Percentiles rank a stretch among this genome's conserved stretches.
These are phyloP conservation scores for Kwoniella sp. DNA, from an alignment of 768 basidiomycete species.

Conservation along the genomic window DNA sequence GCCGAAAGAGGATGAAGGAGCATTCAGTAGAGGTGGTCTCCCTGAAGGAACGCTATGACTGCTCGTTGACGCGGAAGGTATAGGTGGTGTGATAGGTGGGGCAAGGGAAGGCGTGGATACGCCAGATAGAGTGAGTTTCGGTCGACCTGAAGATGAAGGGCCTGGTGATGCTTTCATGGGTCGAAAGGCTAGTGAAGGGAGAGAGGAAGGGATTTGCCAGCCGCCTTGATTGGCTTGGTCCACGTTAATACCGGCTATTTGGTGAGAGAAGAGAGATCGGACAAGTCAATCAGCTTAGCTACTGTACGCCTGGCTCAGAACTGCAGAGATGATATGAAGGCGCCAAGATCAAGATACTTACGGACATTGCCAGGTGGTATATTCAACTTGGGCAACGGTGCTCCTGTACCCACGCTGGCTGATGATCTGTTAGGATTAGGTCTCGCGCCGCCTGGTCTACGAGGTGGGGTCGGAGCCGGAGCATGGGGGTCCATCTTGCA, in stretches of 20 bases:
- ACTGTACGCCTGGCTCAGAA: too few relatives aligned
- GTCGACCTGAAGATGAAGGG: slow-evolving; percentile 30
- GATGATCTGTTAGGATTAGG: slow-evolving; percentile 26
- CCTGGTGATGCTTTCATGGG: slow-evolving; percentile 29
- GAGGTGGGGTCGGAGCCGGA: slow-evolving; percentile 14
- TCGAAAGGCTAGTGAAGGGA: slow-evolving; percentile 30
- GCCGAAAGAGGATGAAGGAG: slow-evolving; percentile 23
- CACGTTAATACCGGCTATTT: slow-evolving; percentile 47
- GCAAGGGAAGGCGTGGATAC: slow-evolving; percentile 31
- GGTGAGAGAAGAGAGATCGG: slow-evolving; percentile 9
- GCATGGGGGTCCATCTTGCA: neutral
- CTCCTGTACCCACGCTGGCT: neutral
- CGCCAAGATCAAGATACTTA: too few relatives aligned
- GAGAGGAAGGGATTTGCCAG: slow-evolving; percentile 38
- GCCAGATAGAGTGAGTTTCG: slow-evolving; percentile 47
- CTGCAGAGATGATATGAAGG: neutral
- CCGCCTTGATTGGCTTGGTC: slow-evolving; percentile 48
- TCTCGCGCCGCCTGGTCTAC: slow-evolving; percentile 44
- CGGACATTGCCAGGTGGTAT: slow-evolving; percentile 56
- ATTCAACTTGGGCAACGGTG: slow-evolving; percentile 38
- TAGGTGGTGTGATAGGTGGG: neutral
- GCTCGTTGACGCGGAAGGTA: slow-evolving; percentile 13
- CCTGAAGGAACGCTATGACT: neutral
- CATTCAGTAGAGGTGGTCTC: slow-evolving; percentile 35
- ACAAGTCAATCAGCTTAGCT: too few relatives aligned